A percentile compares a stretch with the other conserved stretches of the same genome.
Conservation (phyloP, 2,329 filamentous ascomycete genomes). For the Alternaria conjuncta region DNA sequence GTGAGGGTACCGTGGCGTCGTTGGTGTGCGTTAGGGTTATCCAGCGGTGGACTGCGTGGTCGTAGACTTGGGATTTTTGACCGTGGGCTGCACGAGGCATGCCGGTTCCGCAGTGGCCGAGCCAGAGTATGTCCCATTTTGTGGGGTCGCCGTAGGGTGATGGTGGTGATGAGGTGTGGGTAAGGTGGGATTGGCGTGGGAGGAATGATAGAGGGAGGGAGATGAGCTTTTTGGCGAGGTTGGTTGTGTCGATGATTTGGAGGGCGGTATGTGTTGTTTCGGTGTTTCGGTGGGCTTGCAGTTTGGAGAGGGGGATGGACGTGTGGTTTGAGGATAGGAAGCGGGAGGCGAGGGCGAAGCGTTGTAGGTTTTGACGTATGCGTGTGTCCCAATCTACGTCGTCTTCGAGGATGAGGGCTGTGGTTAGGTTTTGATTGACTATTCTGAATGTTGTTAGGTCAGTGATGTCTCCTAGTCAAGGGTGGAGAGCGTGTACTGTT, state of each 20-base stretch:
- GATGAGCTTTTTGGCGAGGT: conserved; percentile 28
- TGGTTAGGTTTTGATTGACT: conserved; percentile 39
- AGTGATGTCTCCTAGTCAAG: neutral
- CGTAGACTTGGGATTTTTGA: conserved; percentile 14
- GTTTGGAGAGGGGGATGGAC: neutral
- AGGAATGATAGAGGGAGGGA: conserved; percentile 26
- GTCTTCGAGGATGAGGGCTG: conserved; percentile 41
- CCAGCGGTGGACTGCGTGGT: conserved; percentile 9
- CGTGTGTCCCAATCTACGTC: conserved; percentile 44
- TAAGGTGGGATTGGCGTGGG: neutral
- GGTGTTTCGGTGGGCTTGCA: conserved; percentile 27
- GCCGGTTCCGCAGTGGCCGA: conserved; percentile 44
- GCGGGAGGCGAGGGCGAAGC: conserved; percentile 36
- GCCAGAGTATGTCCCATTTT: conserved; percentile 52
- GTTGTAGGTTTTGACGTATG: conserved; percentile 37
- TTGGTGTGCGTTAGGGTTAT: conserved; percentile 24
- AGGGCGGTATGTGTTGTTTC: conserved; percentile 34
- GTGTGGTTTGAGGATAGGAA: conserved; percentile 14
- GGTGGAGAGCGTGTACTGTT: conserved; percentile 16
- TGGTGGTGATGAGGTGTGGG: neutral
- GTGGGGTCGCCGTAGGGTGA: conserved; percentile 44
- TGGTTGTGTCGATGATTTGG: conserved; percentile 32
- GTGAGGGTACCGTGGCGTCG: conserved; percentile 32
- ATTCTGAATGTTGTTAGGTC: conserved; percentile 20
- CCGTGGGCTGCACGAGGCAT: conserved; percentile 28